phyloP scores from a whole-genome alignment of 768 basidiomycete species.

The Trametes maxima region DNA sequence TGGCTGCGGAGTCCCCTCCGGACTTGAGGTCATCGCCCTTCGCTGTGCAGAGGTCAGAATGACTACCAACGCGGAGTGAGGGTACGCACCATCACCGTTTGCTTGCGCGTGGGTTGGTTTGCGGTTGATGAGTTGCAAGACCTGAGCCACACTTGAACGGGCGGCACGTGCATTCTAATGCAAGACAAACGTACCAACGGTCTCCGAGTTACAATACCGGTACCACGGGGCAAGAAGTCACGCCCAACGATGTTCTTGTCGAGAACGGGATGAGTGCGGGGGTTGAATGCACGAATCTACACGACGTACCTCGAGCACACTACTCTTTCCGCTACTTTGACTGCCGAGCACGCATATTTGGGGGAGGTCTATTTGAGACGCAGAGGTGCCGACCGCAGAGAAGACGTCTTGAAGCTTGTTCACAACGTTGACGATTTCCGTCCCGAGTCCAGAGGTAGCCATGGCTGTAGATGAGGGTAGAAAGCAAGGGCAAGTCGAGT shows the following conservation, averaged over 20 bases:
- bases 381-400: conserved; percentile 76
- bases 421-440: conserved; percentile 78
- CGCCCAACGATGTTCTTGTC: conserved; percentile 93
- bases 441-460: conserved; percentile 65
- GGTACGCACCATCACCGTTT: conserved; percentile 49
- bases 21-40: conserved; percentile 37
- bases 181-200: conserved; percentile 68
- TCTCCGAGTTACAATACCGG: conserved; percentile 97
- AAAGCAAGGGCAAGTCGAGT: conserved; percentile 2
- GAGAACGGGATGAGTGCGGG: background rate
- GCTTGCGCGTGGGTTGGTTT: conserved; percentile 50
- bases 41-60: conserved; percentile 33
- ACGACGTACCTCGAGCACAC: conserved; percentile 77
- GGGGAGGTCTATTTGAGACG: conserved; percentile 82
- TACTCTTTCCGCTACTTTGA: conserved; percentile 93
- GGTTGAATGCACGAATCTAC: background rate
- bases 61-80: background rate
- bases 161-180: background rate
- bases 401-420: conserved; percentile 95
- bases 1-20: conserved; percentile 67
- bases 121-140: conserved; percentile 93
- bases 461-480: conserved; percentile 14
- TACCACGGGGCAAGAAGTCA: conserved; percentile 98
- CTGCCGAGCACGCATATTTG: conserved; percentile 92
- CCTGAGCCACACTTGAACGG: conserved; percentile 43